Percentiles rank a stretch among this genome's conserved stretches.
phyloP scores from a whole-genome alignment of 106 monocot species.

The Allium fistulosum region DNA sequence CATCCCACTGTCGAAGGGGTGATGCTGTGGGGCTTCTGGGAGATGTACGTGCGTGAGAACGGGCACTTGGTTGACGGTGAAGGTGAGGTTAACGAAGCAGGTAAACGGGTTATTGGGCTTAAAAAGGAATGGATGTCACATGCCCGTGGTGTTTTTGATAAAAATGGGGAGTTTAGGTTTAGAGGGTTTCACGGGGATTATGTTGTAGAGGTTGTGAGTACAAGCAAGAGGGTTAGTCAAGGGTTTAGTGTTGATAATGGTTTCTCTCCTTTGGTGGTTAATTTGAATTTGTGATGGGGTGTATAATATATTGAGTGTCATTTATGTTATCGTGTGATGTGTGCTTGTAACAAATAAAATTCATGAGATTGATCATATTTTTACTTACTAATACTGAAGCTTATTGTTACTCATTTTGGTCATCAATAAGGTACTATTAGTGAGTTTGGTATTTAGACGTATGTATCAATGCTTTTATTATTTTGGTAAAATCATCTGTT shows the following conservation, averaged over 20 bases:
- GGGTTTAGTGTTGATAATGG: slow-evolving; percentile 13
- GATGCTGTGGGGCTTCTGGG: slow-evolving; percentile 94
- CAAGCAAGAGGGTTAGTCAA: slow-evolving; percentile 3
- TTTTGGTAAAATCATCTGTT: too few relatives aligned
- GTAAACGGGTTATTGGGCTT: slow-evolving; percentile 45
- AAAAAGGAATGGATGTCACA: slow-evolving; percentile 82
- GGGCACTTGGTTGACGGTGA: slow-evolving; percentile 71
- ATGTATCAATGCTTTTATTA: too few relatives aligned
- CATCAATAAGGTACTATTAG: too few relatives aligned
- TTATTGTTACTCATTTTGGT: too few relatives aligned
- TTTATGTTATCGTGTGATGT: too few relatives aligned
- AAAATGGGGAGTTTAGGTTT: slow-evolving; percentile 57
- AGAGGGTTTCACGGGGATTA: slow-evolving; percentile 79
- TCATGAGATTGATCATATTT: too few relatives aligned
- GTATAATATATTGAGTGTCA: not conserved
- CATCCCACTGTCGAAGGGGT: slow-evolving; percentile 84
- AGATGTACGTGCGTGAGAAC: slow-evolving; percentile 62
- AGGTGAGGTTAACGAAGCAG: slow-evolving; percentile 89
- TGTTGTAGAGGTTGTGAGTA: slow-evolving; percentile 31
- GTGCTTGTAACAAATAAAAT: too few relatives aligned
- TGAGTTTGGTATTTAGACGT: too few relatives aligned
- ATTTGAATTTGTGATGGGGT: slow-evolving; percentile 3
- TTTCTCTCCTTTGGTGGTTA: slow-evolving; percentile 8
- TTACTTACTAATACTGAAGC: too few relatives aligned
- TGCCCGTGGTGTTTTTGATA: slow-evolving; percentile 39